Percentiles rank a stretch among this genome's conserved stretches.
phyloP scores from a whole-genome alignment of 2,329 filamentous ascomycete genomes.

The Aspergillus nomiae region DNA sequence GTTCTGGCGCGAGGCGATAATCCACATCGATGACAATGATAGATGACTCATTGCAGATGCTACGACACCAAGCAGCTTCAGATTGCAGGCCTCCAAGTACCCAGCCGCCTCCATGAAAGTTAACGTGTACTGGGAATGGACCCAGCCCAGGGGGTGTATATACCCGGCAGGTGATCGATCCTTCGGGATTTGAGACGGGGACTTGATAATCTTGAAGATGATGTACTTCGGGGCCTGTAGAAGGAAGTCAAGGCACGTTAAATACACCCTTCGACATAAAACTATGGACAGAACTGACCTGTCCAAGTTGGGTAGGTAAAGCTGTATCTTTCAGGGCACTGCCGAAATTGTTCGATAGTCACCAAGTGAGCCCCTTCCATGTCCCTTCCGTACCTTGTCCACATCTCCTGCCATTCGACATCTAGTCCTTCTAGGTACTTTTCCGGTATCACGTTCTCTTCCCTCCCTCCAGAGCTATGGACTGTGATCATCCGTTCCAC shows the following conservation, averaged over 20 bases:
- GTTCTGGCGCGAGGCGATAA: slow-evolving; percentile 4
- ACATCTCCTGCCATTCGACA: slow-evolving; percentile 30
- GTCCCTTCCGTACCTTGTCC: slow-evolving; percentile 29
- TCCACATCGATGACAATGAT: slow-evolving; percentile 5
- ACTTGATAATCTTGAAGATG: slow-evolving; percentile 21
- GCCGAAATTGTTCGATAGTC: slow-evolving; percentile 29
- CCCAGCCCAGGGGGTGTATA: not conserved
- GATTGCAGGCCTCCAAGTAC: slow-evolving; percentile 2
- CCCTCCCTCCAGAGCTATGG: not conserved
- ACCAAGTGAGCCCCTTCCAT: slow-evolving; percentile 32
- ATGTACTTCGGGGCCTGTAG: slow-evolving; percentile 20
- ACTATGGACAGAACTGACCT: slow-evolving; percentile 10
- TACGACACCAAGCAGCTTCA: slow-evolving; percentile 1
- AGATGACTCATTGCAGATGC: not conserved
- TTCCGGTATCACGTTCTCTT: slow-evolving; percentile 9
- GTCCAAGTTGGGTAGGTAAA: slow-evolving; percentile 32
- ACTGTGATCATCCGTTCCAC: not conserved
- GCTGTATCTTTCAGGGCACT: slow-evolving; percentile 28
- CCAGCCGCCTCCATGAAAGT: slow-evolving; percentile 6
- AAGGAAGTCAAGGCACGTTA: not conserved
- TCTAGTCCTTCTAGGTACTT: slow-evolving; percentile 26
- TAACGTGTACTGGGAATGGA: slow-evolving; percentile 3
- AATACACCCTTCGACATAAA: not conserved
- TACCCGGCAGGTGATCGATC: slow-evolving; percentile 11
- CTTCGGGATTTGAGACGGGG: slow-evolving; percentile 26